Percentiles rank a stretch among this genome's conserved stretches.
Evolutionary conservation across 129 eudicot species (phyloP).

Genomic region (Helichrysum umbraculigerum): DNA sequence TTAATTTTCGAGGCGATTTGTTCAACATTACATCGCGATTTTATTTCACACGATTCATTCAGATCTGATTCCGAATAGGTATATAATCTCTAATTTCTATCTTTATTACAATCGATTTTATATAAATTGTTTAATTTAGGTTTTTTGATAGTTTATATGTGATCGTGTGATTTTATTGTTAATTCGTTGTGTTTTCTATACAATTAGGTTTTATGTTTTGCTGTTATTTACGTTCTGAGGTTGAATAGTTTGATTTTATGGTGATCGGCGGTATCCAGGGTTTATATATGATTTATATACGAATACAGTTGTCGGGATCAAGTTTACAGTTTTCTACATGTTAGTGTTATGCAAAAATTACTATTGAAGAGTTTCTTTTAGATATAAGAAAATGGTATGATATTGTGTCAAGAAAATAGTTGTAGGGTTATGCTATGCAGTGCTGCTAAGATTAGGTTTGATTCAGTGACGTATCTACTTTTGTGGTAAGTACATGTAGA

Average conservation of each 20-base stretch:
- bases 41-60: conserved; percentile 13
- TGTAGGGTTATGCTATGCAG: background rate
- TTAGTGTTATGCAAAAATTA: background rate
- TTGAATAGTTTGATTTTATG: background rate
- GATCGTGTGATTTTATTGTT: background rate
- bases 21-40: conserved; percentile 13
- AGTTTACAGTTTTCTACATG: conserved; percentile 10
- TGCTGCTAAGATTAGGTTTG: background rate
- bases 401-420: background rate
- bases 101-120: background rate
- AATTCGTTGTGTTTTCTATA: background rate
- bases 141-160: background rate
- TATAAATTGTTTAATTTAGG: conserved; percentile 9
- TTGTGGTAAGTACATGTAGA: background rate
- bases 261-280: conserved; percentile 22
- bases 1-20: conserved; percentile 9
- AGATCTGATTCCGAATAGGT: conserved; percentile 42
- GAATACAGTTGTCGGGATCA: background rate
- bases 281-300: background rate
- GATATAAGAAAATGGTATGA: conserved; percentile 9
- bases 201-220: background rate
- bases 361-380: background rate
- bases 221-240: background rate
- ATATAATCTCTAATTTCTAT: background rate
- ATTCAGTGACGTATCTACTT: background rate